These are phyloP conservation scores for Chrysanthemum lavandulifolium DNA, from an alignment of 129 eudicot species.

Conservation along the genomic window DNA sequence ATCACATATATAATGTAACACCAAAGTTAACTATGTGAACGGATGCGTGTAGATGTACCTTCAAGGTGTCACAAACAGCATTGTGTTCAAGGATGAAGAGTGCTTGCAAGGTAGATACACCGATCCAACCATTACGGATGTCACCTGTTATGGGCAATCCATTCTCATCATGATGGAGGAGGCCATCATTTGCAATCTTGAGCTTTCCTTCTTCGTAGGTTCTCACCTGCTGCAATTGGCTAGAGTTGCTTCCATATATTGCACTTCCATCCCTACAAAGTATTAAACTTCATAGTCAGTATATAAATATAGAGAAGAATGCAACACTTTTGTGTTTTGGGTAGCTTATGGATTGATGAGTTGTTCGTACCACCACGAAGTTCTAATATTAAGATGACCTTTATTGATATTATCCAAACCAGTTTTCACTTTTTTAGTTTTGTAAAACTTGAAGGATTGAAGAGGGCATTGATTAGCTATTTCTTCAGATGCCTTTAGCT, in stretches of 20 bases:
- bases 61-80: conserved; percentile 50
- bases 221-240: conserved; percentile 31
- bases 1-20: too few species aligned
- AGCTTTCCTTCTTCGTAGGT: conserved; percentile 52
- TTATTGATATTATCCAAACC: conserved; percentile 15
- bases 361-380: conserved; percentile 49
- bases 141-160: conserved; percentile 41
- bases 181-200: too few species aligned
- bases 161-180: conserved; percentile 9
- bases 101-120: conserved; percentile 36
- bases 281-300: too few species aligned
- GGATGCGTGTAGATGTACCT: conserved; percentile 26
- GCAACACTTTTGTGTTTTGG: not conserved
- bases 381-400: too few species aligned
- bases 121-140: conserved; percentile 52
- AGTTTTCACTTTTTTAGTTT: conserved; percentile 38
- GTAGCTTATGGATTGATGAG: not conserved
- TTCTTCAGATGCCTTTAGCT: conserved; percentile 46
- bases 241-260: not conserved
- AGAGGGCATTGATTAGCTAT: conserved; percentile 55
- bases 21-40: not conserved
- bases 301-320: not conserved
- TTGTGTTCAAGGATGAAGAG: conserved; percentile 37
- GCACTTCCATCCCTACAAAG: conserved; percentile 41
- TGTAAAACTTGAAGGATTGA: conserved; percentile 43